Evolutionary conservation across 257 asterid genomes (phyloP).

Genomic region (Nicotiana otophora): DNA sequence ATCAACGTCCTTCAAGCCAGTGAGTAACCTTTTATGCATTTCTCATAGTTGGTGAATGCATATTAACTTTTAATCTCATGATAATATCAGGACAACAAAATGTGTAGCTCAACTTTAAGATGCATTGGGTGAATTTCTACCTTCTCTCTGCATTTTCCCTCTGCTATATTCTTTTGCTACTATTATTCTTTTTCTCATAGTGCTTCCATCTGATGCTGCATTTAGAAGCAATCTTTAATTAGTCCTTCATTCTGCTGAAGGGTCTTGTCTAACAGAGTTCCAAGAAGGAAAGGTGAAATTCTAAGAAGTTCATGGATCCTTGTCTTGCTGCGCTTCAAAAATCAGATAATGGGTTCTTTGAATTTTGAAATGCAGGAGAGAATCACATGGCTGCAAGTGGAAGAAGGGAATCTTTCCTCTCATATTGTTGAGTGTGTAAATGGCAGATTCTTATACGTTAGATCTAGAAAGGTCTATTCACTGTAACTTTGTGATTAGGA

Average conservation of each 20-base stretch:
- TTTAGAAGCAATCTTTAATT: neutral
- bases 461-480: neutral
- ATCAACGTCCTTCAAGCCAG: conserved; percentile 81
- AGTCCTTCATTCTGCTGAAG: neutral
- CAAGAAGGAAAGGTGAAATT: conserved; percentile 1
- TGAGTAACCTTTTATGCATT: conserved; percentile 36
- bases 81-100: neutral
- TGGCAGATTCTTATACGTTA: neutral
- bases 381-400: neutral
- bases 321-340: neutral
- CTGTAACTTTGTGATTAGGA: neutral
- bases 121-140: neutral
- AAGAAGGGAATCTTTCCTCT: neutral
- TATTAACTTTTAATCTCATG: neutral
- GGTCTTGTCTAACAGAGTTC: neutral
- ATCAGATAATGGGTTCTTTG: neutral
- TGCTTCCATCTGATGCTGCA: neutral
- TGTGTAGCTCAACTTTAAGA: neutral
- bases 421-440: neutral
- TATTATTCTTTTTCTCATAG: neutral
- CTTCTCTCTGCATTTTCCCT: neutral
- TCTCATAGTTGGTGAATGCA: neutral
- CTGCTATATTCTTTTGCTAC: neutral
- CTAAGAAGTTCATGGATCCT: neutral
- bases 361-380: neutral